phyloP scores from a whole-genome alignment of 192 early-diverging fungal genomes.

The Thoreauomyces humboldtii region DNA sequence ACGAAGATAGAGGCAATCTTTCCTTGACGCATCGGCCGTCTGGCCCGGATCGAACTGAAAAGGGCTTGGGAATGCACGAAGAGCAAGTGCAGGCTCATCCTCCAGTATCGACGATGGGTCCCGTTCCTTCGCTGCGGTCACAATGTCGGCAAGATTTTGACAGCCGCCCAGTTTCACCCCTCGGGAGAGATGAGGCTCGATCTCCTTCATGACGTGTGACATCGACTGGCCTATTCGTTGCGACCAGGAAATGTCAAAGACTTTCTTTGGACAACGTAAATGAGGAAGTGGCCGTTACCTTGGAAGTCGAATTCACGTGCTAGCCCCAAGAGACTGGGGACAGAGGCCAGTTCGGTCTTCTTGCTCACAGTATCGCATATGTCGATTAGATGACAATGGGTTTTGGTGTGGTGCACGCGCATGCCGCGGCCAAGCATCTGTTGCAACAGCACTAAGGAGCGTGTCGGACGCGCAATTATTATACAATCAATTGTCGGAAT shows the following conservation, averaged over 20 bases:
- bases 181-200: background rate
- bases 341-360: slow-evolving; percentile 50
- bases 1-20: too few species aligned
- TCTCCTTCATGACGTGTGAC: background rate
- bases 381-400: slow-evolving; percentile 79
- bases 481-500: slow-evolving; percentile 88
- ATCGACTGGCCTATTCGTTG: background rate
- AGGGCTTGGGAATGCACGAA: too few species aligned
- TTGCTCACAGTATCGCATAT: slow-evolving; percentile 71
- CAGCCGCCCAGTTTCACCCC: background rate
- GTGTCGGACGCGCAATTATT: slow-evolving; percentile 82
- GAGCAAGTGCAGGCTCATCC: too few species aligned
- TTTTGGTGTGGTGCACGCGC: slow-evolving; percentile 58
- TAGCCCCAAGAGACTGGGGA: slow-evolving; percentile 82
- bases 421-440: slow-evolving; percentile 97
- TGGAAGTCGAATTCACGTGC: slow-evolving; percentile 52
- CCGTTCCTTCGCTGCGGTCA: background rate
- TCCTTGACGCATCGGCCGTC: too few species aligned
- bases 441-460: slow-evolving; percentile 79
- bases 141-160: background rate
- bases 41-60: too few species aligned
- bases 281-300: slow-evolving; percentile 31
- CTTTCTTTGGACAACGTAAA: background rate
- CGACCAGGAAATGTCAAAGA: too few species aligned
- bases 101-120: too few species aligned